Evolutionary conservation across 129 eudicot genomes (phyloP).

Genomic region (Solidago caesia): DNA sequence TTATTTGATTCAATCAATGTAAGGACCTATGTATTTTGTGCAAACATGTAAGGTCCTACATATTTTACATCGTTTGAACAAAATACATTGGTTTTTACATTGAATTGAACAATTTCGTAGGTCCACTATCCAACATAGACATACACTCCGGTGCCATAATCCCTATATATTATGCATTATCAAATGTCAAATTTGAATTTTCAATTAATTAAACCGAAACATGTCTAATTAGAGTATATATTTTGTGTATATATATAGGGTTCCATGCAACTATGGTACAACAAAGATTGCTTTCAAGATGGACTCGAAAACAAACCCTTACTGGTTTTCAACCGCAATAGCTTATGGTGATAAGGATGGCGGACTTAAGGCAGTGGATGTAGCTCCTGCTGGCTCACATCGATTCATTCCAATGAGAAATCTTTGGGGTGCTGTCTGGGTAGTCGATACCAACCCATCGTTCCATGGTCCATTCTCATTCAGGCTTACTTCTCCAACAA

Average conservation of each 20-base stretch:
- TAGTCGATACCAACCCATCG: slow-evolving; percentile 15
- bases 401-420: slow-evolving; percentile 34
- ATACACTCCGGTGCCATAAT: no score
- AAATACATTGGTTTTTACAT: no score
- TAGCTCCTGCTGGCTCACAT: slow-evolving; percentile 21
- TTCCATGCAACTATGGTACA: slow-evolving; percentile 36
- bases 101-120: no score
- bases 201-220: not conserved
- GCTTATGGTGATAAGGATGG: slow-evolving; percentile 42
- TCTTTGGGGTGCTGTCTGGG: slow-evolving; percentile 58
- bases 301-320: slow-evolving; percentile 30
- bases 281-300: slow-evolving; percentile 39
- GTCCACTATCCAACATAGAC: no score
- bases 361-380: slow-evolving; percentile 36
- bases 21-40: no score
- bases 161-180: no score
- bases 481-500: slow-evolving; percentile 26
- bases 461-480: slow-evolving; percentile 39
- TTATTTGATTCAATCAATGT: no score
- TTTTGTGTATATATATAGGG: slow-evolving; percentile 16
- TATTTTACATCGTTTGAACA: no score
- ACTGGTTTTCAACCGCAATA: slow-evolving; percentile 42
- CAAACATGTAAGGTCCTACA: no score
- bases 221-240: not conserved
- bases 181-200: no score